phyloP scores from a whole-genome alignment of 192 early-diverging fungal species.

The Rhizophagus sp. region DNA sequence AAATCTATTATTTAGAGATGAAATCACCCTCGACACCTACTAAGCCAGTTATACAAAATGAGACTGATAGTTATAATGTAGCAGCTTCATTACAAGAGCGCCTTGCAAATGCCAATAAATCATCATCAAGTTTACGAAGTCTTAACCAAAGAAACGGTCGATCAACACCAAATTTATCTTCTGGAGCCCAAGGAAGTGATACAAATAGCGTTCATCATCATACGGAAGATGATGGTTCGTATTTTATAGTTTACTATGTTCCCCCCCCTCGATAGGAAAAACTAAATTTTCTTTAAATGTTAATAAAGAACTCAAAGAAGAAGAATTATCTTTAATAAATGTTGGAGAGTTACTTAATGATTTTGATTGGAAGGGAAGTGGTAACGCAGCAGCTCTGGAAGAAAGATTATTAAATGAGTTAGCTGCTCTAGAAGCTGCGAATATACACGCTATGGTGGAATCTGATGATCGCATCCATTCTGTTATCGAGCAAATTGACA shows the following conservation, averaged over 20 bases:
- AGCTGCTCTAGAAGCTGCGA: slow-evolving; percentile 84
- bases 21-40: slow-evolving; percentile 33
- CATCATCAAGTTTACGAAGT: slow-evolving; percentile 9
- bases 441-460: slow-evolving; percentile 93
- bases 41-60: not conserved
- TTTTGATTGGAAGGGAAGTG: slow-evolving; percentile 88
- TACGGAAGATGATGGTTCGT: slow-evolving; percentile 21
- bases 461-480: slow-evolving; percentile 82
- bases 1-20: slow-evolving; percentile 20
- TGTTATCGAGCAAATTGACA: slow-evolving; percentile 83
- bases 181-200: not conserved
- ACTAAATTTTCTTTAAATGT: slow-evolving; percentile 26
- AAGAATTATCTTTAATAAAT: slow-evolving; percentile 72
- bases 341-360: slow-evolving; percentile 77
- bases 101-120: slow-evolving; percentile 7
- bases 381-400: slow-evolving; percentile 87
- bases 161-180: slow-evolving; percentile 10
- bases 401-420: slow-evolving; percentile 81
- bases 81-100: slow-evolving; percentile 10
- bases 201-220: slow-evolving; percentile 24
- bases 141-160: slow-evolving; percentile 5
- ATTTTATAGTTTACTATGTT: not conserved
- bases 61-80: slow-evolving; percentile 1
- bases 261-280: not conserved
- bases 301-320: slow-evolving; percentile 32